Conservation (phyloP, 2,329 filamentous ascomycete genomes). For the Nothomitra cinnamomea region DNA sequence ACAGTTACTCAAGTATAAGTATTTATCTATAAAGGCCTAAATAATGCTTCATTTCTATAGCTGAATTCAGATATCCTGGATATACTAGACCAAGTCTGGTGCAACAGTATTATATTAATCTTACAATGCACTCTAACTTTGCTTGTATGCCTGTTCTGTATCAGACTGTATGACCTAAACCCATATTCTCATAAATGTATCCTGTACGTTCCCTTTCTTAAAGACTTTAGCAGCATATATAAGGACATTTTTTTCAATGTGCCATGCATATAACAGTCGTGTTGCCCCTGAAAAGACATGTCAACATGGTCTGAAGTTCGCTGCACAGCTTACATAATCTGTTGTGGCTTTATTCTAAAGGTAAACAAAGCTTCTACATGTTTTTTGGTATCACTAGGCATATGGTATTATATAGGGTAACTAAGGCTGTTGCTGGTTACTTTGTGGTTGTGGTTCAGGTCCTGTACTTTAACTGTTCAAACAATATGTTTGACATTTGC, state of each 20-base stretch:
- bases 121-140: background rate
- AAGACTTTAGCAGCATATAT: background rate
- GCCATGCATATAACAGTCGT: background rate
- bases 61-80: too few species aligned
- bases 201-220: background rate
- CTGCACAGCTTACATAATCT: too few species aligned
- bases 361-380: too few species aligned
- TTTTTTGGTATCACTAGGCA: background rate
- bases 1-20: background rate
- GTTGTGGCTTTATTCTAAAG: too few species aligned
- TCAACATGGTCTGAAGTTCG: too few species aligned
- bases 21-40: background rate
- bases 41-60: background rate
- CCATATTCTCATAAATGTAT: too few species aligned
- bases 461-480: background rate
- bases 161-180: background rate
- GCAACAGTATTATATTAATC: background rate
- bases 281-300: background rate
- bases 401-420: background rate
- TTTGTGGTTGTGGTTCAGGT: background rate
- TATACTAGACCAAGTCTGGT: background rate
- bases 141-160: background rate
- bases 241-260: constrained; percentile 1
- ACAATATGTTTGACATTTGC: too few species aligned
- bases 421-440: background rate